Percentiles rank a stretch among this genome's conserved stretches.
phyloP scores from a whole-genome alignment of 805 yeast genomes.

The Zygosaccharomyces lentus region DNA sequence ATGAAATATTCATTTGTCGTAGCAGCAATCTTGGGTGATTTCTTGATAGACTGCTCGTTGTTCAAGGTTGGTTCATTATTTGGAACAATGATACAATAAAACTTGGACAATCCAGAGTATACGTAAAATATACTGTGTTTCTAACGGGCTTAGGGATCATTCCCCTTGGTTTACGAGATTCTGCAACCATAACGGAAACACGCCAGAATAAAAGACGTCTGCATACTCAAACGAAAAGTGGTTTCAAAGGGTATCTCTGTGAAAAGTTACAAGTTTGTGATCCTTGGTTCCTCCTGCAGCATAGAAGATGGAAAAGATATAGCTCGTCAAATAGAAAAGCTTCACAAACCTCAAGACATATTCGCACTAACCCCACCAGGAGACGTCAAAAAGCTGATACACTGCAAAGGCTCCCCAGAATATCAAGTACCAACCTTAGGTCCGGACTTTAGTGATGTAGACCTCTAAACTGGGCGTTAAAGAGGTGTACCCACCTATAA shows the following conservation, averaged over 20 bases:
- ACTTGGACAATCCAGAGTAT: conserved; percentile 50
- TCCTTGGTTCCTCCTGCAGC: conserved; percentile 42
- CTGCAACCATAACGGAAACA: conserved; percentile 58
- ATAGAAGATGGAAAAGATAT: conserved; percentile 45
- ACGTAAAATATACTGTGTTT: conserved; percentile 49
- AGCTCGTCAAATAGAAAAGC: conserved; percentile 41
- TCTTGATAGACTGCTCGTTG: conserved; percentile 39
- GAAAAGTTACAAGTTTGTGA: conserved; percentile 36
- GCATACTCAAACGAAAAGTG: conserved; percentile 56
- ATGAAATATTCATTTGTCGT: conserved; percentile 46
- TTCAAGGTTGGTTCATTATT: conserved; percentile 46
- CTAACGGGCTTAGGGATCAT: conserved; percentile 57
- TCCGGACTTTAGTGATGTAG: conserved; percentile 50
- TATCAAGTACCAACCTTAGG: conserved; percentile 51
- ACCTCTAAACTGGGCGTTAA: conserved; percentile 46
- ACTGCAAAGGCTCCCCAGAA: conserved; percentile 49
- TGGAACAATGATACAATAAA: conserved; percentile 58
- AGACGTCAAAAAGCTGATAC: conserved; percentile 49
- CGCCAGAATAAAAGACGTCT: conserved; percentile 56
- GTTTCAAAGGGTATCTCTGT: conserved; percentile 34
- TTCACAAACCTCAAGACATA: conserved; percentile 50
- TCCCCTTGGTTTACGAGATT: conserved; percentile 52
- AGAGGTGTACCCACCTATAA: conserved; percentile 52
- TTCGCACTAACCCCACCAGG: conserved; percentile 55
- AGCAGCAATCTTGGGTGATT: conserved; percentile 47